Evolutionary conservation across 2,329 filamentous ascomycete species (phyloP), one percentile per base, ranked within the genome.

Genomic region (Fusarium heterosporum): DNA sequence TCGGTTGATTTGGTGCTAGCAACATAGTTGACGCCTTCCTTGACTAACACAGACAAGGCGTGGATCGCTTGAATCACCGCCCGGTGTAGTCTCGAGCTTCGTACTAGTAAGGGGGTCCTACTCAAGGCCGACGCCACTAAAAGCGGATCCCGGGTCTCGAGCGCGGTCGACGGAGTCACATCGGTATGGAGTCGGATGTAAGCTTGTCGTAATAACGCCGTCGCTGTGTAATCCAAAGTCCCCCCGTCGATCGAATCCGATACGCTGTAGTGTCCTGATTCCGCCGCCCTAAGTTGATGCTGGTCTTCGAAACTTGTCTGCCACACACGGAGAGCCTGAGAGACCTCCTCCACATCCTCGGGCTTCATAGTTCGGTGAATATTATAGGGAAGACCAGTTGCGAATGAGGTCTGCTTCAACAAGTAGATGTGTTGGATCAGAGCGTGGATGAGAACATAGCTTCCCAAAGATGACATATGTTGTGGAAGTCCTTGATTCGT

Each of bases 401-500:
- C 81, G 47, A 88, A 83, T 0, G 84, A 86, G 0, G 86, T 87
- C 71, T 90, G 87, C 69, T 90, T 90, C 22, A 91, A 76, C 36
- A 92, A 81, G 73, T 89, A 92, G 16, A 93, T 89, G 63, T 92
- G 89, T 70, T 93, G 90, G 12, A 92, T 84, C 25, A 93, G 75
- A 5, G 89, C 89, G 71, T 92, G 89, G 4, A 93, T 89, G 32
- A 93, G 80, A 9, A 91, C 85, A 66, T 93, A 92, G 69, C 90
- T 90, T 1, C 89, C 90, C 8, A 91, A 77, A 0, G 87, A 87
- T 0, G 86, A 87, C 55, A 87, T 79, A 42, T 83, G 82, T 1
- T 81, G 76, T 1, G 83, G 82, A 1, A 84, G 79, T 0, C 79
- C 80, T 62, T 85, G 82, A 2, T 80, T 78, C 4, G 81, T 78